Evolutionary conservation across 2,329 filamentous ascomycete genomes (phyloP), one percentile per base, ranked within the genome.

Genomic region (Colletotrichum karsti): DNA sequence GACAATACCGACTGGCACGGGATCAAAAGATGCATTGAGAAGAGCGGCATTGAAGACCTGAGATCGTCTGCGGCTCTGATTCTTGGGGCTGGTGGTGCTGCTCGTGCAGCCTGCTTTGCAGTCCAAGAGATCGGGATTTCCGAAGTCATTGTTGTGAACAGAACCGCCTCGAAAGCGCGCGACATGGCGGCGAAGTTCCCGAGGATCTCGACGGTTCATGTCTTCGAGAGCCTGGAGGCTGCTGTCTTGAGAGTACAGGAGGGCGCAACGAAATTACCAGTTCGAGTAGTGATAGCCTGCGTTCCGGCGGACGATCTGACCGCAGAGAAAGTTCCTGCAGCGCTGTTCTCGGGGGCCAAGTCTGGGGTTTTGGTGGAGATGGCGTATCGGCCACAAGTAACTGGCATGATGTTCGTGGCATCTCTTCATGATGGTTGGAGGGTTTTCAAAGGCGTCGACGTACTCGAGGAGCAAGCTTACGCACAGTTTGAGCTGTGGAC

Each of bases 1-100:
- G 46, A 57, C 7, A 58, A 58, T 26, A 58, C 53, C 5, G 42
- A 64, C 13, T 64, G 54, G 44, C 42, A 58, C 30, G 61, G 54
- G 0, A 58, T 64, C 3, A 39, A 44, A 20, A 39, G 61, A 20
- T 64, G 42, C 7, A 53, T 64, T 26, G 22, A 57, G 20, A 35
- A 33, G 30, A 42, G 53, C 33, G 37, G 28, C 0, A 5, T 51
- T 9, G 5, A 20, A 13, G 20, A 35, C 7, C 9, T 64, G n/a
- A 13, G 13, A 12, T 18, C 18, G 2, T 64, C 35, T 13, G 24
- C 61, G 12, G 53, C 42, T 2, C 18, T 59, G 33, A 28, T 58
- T n/a, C 61, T 64, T 0, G 61, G 61, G 7, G 53, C 46, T n/a
- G 61, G 54, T 1, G 54, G 61, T 4, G 53, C 61, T 1, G 44